Base-by-base conservation (phyloP, 371 early-diverging fungal species). In the Nematocida parisii region DNA sequence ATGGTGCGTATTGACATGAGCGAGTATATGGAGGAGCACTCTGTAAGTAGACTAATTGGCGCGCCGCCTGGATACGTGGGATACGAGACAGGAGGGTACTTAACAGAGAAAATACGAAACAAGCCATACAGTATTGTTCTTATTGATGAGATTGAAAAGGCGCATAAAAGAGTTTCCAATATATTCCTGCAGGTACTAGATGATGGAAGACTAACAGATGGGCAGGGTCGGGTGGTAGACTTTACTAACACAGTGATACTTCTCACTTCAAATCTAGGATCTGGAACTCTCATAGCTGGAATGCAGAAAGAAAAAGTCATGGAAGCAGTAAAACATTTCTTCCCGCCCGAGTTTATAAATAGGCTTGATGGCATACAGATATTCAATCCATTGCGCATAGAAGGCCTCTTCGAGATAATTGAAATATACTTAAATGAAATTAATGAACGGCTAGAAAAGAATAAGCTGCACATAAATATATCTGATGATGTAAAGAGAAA, bases 81-180 rank as follows among this genome's bases (percentile, higher is more conserved):
- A 15, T 90, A 90, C 85, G 92, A 91, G 61, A 90, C 90, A 68
- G 93, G 93, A 40, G 94, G 94, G 42, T 90, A 92, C 71, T 86
- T 95, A 54, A 93, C 94, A 57, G 94, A 95, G 83, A 91, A 92
- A 2, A 90, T 94, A 33, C 90, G 92, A 81, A 90, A 92, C 71
- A 92, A 91, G 84, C 94, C 93, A 11, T 93, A 94, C 81, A 89
- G 91, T 13, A 92, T 95, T 27, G 89, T 94, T 13, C 84, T 94
- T 24, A 86, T 95, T 44, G 95, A 95, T 85, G 95, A 95, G 87
- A 88, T 95, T 66, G 94, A 95, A 83, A 92, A 93, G 85, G 94
- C 94, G 24, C 93, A 94, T 74, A 89, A 89, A 68, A 91, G 90
- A 73, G 91, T 92, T 22, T 86, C 91, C 47, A 92, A 92, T 86